These are phyloP conservation scores for Corinectria fuckeliana DNA, from an alignment of 2,329 filamentous ascomycete species.

Conservation along the genomic window DNA sequence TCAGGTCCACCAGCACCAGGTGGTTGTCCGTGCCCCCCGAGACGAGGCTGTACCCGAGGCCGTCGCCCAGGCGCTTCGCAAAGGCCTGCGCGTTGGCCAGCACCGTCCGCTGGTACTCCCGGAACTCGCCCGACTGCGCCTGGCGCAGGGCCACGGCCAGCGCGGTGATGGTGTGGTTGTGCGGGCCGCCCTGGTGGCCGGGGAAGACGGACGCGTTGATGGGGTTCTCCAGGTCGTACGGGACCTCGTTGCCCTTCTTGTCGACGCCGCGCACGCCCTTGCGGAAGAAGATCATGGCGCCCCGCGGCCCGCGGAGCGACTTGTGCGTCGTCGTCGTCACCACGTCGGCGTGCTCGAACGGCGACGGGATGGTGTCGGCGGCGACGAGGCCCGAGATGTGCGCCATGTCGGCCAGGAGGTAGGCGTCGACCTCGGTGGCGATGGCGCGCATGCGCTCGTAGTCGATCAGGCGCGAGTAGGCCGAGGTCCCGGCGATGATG, in stretches of 20 bases:
- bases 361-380: slow-evolving; percentile 84
- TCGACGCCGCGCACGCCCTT: slow-evolving; percentile 85
- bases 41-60: slow-evolving; percentile 84
- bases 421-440: slow-evolving; percentile 85
- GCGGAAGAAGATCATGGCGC: slow-evolving; percentile 97
- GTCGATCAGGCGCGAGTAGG: slow-evolving; percentile 92
- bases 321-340: slow-evolving; percentile 99
- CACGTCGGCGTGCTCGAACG: slow-evolving; percentile 86
- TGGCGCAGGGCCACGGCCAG: slow-evolving; percentile 92
- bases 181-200: slow-evolving; percentile 93
- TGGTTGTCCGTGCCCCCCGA: slow-evolving; percentile 95
- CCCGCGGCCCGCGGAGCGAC: slow-evolving; percentile 88
- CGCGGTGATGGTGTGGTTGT: slow-evolving; percentile 98
- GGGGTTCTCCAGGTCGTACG: slow-evolving; percentile 85
- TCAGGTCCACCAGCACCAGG: slow-evolving; percentile 87
- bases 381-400: slow-evolving; percentile 94
- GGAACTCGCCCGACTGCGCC: slow-evolving; percentile 84
- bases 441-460: slow-evolving; percentile 89
- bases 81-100: slow-evolving; percentile 87
- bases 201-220: slow-evolving; percentile 97
- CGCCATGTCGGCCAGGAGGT: slow-evolving; percentile 92
- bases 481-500: slow-evolving; percentile 89
- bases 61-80: slow-evolving; percentile 67
- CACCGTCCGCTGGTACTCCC: slow-evolving; percentile 85
- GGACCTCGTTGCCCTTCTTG: slow-evolving; percentile 77